phyloP scores from a whole-genome alignment of 352 stramenopile genomes.

The Pythium graminicola region DNA sequence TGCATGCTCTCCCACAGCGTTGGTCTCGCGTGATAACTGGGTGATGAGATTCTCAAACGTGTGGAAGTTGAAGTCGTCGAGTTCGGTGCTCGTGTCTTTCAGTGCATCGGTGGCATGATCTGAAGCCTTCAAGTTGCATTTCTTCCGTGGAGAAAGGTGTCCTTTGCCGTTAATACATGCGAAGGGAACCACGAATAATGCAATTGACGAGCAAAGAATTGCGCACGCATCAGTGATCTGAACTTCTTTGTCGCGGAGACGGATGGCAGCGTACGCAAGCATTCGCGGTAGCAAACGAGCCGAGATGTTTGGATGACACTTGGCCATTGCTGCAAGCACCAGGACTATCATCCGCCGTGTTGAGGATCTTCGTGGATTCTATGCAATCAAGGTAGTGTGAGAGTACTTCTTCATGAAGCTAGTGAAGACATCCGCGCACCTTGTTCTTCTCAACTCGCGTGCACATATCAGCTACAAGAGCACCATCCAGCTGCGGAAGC shows the following conservation, averaged over 20 bases:
- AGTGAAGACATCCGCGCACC: constrained; percentile 16
- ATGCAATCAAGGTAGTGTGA: neutral
- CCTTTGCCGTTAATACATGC: constrained; percentile 14
- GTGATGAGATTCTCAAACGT: constrained; percentile 34
- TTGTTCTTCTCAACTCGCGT: constrained; percentile 55
- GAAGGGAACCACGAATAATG: constrained; percentile 36
- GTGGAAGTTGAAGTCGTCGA: neutral
- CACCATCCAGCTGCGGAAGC: constrained; percentile 29
- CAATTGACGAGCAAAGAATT: constrained; percentile 44
- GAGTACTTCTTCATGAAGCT: neutral
- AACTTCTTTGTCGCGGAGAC: constrained; percentile 47
- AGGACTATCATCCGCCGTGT: constrained; percentile 56
- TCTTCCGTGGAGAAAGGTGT: constrained; percentile 11
- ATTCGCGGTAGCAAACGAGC: constrained; percentile 39
- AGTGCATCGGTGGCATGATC: neutral
- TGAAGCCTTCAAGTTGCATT: too few relatives aligned
- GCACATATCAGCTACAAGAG: constrained; percentile 38
- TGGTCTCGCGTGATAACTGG: constrained; percentile 35
- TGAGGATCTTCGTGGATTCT: constrained; percentile 39
- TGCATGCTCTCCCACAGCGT: constrained; percentile 39
- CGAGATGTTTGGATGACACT: constrained; percentile 30
- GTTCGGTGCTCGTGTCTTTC: neutral
- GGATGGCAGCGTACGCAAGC: constrained; percentile 36
- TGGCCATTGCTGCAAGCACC: constrained; percentile 45
- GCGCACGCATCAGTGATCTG: constrained; percentile 50